A percentile compares a stretch with the other conserved stretches of the same genome.
These are phyloP conservation scores for Austroboletus eburneus DNA, from an alignment of 768 basidiomycete genomes.

Conservation along the genomic window DNA sequence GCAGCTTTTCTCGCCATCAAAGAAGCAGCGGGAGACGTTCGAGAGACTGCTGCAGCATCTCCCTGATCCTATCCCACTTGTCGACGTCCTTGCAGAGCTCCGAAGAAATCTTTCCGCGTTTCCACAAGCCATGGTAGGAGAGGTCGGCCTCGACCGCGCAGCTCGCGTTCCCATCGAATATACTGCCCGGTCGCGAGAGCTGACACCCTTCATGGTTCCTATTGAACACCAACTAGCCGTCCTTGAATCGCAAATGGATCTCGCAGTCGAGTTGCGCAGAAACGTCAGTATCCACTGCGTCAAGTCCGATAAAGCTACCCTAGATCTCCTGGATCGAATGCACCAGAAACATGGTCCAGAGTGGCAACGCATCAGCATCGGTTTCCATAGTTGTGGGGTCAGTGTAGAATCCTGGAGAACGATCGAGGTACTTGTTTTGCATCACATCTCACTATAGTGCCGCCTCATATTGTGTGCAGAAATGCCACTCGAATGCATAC, in stretches of 20 bases:
- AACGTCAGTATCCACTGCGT: conserved; percentile 90
- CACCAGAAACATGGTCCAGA: conserved; percentile 48
- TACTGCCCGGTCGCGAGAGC: conserved; percentile 42
- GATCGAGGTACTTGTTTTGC: conserved; percentile 56
- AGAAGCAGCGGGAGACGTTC: conserved; percentile 41
- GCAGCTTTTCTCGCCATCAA: conserved; percentile 52
- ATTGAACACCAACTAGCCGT: conserved; percentile 76
- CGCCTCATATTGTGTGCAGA: conserved; percentile 39
- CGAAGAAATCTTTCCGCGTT: conserved; percentile 55
- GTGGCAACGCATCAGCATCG: conserved; percentile 72
- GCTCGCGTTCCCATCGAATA: conserved; percentile 69
- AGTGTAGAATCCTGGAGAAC: conserved; percentile 70
- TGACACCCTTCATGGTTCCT: conserved; percentile 78
- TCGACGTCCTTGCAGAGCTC: conserved; percentile 55
- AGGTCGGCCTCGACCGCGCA: conserved; percentile 85
- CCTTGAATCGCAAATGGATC: conserved; percentile 76
- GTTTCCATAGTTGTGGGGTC: conserved; percentile 88
- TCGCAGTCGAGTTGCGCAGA: conserved; percentile 76
- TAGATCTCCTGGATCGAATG: conserved; percentile 62
- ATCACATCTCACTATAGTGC: background rate
- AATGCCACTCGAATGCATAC: conserved; percentile 70
- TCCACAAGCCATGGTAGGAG: conserved; percentile 81
- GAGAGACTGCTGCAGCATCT: conserved; percentile 56
- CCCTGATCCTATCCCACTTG: conserved; percentile 67
- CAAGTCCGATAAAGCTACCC: conserved; percentile 64